A percentile compares a stretch with the other conserved stretches of the same genome.
Evolutionary conservation across 2,329 filamentous ascomycete genomes (phyloP).

Genomic region (Colletotrichum coccodes): DNA sequence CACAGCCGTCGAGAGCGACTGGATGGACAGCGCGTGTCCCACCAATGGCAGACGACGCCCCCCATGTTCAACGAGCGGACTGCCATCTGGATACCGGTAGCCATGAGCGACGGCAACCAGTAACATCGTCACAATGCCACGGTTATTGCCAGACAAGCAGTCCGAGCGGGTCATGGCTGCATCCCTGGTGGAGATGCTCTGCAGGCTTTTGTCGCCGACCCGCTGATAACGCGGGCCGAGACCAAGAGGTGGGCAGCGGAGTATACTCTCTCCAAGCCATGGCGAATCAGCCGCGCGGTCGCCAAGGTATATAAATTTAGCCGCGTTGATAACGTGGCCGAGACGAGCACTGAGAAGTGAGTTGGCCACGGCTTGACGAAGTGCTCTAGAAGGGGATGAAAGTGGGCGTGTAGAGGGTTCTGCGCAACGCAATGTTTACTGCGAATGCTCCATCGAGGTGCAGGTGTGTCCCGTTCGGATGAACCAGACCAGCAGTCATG

Average conservation of each 20-base stretch:
- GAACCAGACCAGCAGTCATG: not conserved
- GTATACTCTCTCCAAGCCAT: slow-evolving; percentile 63
- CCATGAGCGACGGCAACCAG: slow-evolving; percentile 64
- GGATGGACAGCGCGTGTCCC: slow-evolving; percentile 66
- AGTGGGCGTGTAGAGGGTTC: slow-evolving; percentile 64
- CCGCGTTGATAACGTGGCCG: slow-evolving; percentile 62
- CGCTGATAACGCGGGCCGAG: slow-evolving; percentile 59
- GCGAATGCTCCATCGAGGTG: slow-evolving; percentile 65
- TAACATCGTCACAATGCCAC: slow-evolving; percentile 60
- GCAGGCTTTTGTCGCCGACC: slow-evolving; percentile 58
- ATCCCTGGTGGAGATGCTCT: slow-evolving; percentile 66
- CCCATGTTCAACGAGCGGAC: slow-evolving; percentile 60
- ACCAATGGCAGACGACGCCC: slow-evolving; percentile 66
- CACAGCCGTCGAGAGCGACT: slow-evolving; percentile 62
- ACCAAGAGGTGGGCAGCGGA: slow-evolving; percentile 62
- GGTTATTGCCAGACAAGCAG: slow-evolving; percentile 55
- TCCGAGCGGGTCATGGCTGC: slow-evolving; percentile 62
- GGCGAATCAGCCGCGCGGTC: slow-evolving; percentile 70
- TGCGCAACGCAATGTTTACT: slow-evolving; percentile 68
- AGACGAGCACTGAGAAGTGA: slow-evolving; percentile 67
- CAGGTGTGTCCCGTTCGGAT: slow-evolving; percentile 46
- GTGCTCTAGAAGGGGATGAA: slow-evolving; percentile 73
- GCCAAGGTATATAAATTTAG: slow-evolving; percentile 59
- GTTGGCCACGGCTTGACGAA: slow-evolving; percentile 62
- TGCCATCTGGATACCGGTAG: slow-evolving; percentile 56